Evolutionary conservation across 2,329 filamentous ascomycete species (phyloP), one percentile per base, ranked within the genome.

Genomic region (Fusarium lateritium): DNA sequence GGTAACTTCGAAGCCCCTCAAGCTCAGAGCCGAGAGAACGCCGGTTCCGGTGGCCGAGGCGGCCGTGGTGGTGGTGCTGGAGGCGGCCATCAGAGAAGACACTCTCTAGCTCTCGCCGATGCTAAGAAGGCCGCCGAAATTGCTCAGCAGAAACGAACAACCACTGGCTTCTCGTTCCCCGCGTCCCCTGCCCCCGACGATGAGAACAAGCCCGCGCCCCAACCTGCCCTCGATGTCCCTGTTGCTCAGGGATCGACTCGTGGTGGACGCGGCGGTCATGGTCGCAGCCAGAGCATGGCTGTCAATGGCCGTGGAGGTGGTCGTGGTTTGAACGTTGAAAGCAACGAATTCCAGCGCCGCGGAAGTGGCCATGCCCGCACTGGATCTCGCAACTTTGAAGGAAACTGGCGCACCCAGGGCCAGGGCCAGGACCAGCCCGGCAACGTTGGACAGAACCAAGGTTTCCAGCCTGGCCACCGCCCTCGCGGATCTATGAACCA

Each of bases 71-170:
- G 76, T 17, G 86, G 89, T 64, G 85, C 89, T 66, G 90, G 87
- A 61, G 88, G 90, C 75, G 95, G 95, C 65, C 96, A 99, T 79
- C 92, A 97, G 80, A 90, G 96, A 77, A 91, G 96, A 81, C 96
- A 99, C 82, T 99, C 96, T 21, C 86, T 99, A 69, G 96, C 94
- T 68, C 85, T 99, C 69, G 93, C 94, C 38, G 96, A 99, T 81
- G 96, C 96, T 50, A 98, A 97, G 83, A 98, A 98, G 84, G 96
- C 96, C 47, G 96, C 96, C 59, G 96, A 99, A 80, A 83, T 97
- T 69, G 96, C 96, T 49, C 96, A 99, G 82, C 95, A 97, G 85
- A 98, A 98, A 83, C 88, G 94, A 80, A 97, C 95, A 56, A 94
- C 94, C 65, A 94, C 93, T 68, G 94, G 91, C 60, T 99, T 98